Base-by-base conservation (phyloP, 768 basidiomycete genomes). In the Trametes punicea region DNA sequence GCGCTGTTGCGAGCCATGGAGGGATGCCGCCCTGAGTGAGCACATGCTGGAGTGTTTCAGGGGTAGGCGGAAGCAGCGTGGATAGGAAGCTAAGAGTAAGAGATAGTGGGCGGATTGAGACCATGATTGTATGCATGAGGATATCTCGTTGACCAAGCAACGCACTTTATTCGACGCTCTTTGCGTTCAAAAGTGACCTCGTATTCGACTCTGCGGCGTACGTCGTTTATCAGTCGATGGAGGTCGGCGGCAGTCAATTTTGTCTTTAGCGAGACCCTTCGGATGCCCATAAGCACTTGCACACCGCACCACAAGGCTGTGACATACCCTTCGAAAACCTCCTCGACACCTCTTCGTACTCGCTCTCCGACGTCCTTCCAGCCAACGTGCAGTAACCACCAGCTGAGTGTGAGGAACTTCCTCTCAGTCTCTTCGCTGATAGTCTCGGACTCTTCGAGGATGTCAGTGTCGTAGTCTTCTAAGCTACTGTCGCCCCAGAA, bases 361-460 rank as follows among this genome's bases (percentile, higher is more conserved):
- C 90, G 75, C 60, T 84, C 83, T 0, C 81, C 84, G 0, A 98
- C 79, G 55, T 87, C 86, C 62, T 87, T 89, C 93, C 94, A 96
- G 0, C 95, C 93, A 3, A 93, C 87, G 66, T 97, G 86, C 52
- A 96, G 65, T 9, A 96, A 75, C 93, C 93, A 96, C 93, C 93
- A 98, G 34, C 85, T 90, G 63, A 95, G 80, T 0, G 89, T 92
- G 46, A 97, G 73, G 66, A 84, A 98, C 65, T 85, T 82, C 57
- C 82, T 76, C 69, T 95, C 93, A 5, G 84, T 82, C 51, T 87
- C 87, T 31, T 87, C 85, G 30, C 69, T 74, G 6, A 85, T 71
- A 20, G 65, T 65, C 18, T 74, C 72, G 9, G 66, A 66, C 30
- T 53, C 65, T n/a, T 71, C 64, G 18, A 67, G 64, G 6, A 71